A percentile compares a stretch with the other conserved stretches of the same genome.
phyloP scores from a whole-genome alignment of 495 filamentous ascomycete species.

The Penicillium simplicissimum region DNA sequence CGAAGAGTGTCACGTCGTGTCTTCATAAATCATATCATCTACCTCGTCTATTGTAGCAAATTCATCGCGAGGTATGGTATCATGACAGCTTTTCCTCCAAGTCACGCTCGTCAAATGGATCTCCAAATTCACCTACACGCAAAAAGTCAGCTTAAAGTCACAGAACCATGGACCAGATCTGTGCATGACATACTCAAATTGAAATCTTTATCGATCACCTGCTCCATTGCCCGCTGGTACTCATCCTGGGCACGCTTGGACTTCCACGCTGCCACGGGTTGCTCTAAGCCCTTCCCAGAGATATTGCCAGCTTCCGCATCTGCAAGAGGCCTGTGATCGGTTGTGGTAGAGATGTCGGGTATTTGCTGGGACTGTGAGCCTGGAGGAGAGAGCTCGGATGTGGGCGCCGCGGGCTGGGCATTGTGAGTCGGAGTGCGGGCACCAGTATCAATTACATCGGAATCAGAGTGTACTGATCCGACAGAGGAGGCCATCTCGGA shows the following conservation, averaged over 20 bases:
- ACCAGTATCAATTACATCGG: constrained; percentile 34
- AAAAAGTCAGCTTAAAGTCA: neutral
- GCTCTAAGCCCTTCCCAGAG: constrained; percentile 26
- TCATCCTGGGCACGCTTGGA: constrained; percentile 64
- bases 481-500: constrained; percentile 58
- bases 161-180: neutral
- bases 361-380: constrained; percentile 48
- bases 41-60: neutral
- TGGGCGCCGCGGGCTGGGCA: constrained; percentile 17
- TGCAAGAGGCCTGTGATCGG: neutral
- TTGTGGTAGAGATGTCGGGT: constrained; percentile 9
- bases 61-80: constrained; percentile 12
- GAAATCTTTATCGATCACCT: constrained; percentile 50
- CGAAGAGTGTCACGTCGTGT: neutral
- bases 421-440: constrained; percentile 40
- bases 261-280: constrained; percentile 56
- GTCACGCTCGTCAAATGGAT: constrained; percentile 62
- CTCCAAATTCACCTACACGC: constrained; percentile 51
- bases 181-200: constrained; percentile 40
- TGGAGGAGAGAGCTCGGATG: constrained; percentile 55
- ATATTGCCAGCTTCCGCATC: neutral
- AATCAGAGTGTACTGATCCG: constrained; percentile 39
- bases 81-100: constrained; percentile 53
- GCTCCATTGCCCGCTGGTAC: constrained; percentile 50
- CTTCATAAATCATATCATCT: constrained; percentile 8